These are phyloP conservation scores for Golubevia pallescens DNA, from an alignment of 1,284 basidiomycete genomes.

Conservation along the genomic window DNA sequence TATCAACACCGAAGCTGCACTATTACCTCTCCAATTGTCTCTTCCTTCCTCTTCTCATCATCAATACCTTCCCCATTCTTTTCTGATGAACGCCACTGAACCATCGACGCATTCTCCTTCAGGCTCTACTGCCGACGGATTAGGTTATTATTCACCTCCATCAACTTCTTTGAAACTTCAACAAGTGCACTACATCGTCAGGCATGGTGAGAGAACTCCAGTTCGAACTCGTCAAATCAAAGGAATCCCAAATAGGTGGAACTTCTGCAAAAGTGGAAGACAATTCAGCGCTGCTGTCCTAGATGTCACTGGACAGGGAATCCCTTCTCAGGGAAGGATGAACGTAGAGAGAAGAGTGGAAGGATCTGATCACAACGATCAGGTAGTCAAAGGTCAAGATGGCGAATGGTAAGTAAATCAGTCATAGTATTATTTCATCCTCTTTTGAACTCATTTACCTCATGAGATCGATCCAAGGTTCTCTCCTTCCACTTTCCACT, in stretches of 20 bases:
- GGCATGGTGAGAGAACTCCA: slow-evolving; percentile 57
- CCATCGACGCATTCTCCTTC: not conserved
- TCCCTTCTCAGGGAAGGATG: slow-evolving; percentile 1
- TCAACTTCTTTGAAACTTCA: slow-evolving; percentile 34
- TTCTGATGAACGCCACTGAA: too few species aligned
- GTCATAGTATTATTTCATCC: too few species aligned
- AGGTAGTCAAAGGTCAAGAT: slow-evolving; percentile 18
- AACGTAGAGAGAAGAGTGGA: not conserved
- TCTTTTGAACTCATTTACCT: too few species aligned
- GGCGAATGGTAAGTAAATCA: slow-evolving; percentile 48
- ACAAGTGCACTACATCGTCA: slow-evolving; percentile 53
- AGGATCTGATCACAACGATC: slow-evolving; percentile 15
- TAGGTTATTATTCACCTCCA: slow-evolving; percentile 46
- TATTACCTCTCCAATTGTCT: too few species aligned
- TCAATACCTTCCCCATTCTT: too few species aligned
- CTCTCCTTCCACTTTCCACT: too few species aligned
- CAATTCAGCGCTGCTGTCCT: slow-evolving; percentile 43
- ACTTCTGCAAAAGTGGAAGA: slow-evolving; percentile 46
- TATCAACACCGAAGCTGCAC: too few species aligned
- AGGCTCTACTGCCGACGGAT: slow-evolving; percentile 26
- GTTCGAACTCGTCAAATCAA: slow-evolving; percentile 47
- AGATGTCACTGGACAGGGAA: slow-evolving; percentile 16
- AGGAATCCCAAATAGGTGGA: slow-evolving; percentile 49
- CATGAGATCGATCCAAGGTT: too few species aligned
- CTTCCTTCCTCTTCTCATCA: too few species aligned